A percentile compares a stretch with the other conserved stretches of the same genome.
Conservation (phyloP, 257 asterid species). For the Prunella vulgaris region DNA sequence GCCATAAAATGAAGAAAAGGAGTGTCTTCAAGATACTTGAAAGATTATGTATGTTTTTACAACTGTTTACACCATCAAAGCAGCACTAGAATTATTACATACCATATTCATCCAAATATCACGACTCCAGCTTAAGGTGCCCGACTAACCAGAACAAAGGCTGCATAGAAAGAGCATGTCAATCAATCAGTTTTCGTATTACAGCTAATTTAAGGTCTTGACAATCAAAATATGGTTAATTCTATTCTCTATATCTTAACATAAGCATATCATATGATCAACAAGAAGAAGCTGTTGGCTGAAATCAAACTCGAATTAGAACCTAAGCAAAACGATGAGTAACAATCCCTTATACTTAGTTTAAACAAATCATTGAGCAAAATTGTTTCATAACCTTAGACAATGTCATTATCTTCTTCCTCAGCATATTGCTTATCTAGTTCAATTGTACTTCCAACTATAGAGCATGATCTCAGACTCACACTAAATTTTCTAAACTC, state of each 20-base stretch:
- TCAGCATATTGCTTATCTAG: neutral
- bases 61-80: constrained; percentile 23
- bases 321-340: neutral
- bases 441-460: neutral
- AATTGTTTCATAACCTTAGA: neutral
- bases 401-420: neutral
- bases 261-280: neutral
- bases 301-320: neutral
- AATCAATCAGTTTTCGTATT: constrained; percentile 7
- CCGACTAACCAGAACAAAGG: constrained; percentile 7
- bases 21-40: constrained; percentile 5
- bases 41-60: constrained; percentile 16
- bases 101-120: constrained; percentile 23
- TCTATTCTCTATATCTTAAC: neutral
- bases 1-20: constrained; percentile 9
- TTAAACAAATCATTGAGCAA: neutral
- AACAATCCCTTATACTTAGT: neutral
- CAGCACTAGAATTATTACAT: constrained; percentile 31
- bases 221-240: neutral
- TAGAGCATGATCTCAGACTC: neutral
- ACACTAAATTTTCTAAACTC: too few species aligned
- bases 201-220: neutral
- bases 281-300: neutral
- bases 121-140: constrained; percentile 18
- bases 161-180: constrained; percentile 30